Percentiles rank a stretch among this genome's conserved stretches.
Conservation (phyloP, 208 protist genomes). For the Spongospora subterranea region DNA sequence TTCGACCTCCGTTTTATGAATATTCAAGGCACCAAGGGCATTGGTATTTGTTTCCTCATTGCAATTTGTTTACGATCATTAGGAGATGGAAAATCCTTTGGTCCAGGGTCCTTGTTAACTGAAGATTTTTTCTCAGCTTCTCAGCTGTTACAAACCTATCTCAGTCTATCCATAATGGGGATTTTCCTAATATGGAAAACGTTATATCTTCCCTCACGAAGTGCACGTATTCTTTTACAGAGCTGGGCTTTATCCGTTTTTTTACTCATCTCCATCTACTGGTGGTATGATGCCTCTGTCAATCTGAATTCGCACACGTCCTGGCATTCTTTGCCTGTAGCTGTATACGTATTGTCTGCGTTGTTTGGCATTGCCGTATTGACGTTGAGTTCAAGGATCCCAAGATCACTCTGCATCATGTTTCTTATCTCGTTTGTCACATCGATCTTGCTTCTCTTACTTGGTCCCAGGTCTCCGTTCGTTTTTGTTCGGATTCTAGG, state of each 20-base stretch:
- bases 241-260: neutral
- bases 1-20: neutral
- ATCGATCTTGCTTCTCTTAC: neutral
- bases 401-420: neutral
- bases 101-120: neutral
- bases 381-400: neutral
- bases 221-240: neutral
- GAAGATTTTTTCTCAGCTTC: slow-evolving; percentile 34
- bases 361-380: neutral
- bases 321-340: neutral
- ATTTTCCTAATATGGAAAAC: neutral
- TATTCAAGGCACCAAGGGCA: neutral
- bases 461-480: neutral
- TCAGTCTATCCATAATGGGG: neutral
- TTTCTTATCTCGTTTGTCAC: neutral
- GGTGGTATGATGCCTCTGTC: neutral
- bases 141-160: neutral
- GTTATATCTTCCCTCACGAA: neutral
- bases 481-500: neutral
- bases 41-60: neutral
- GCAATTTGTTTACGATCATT: neutral
- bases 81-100: slow-evolving; percentile 19
- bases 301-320: slow-evolving; percentile 14
- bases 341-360: neutral
- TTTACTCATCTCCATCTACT: neutral